Percentiles rank a stretch among this genome's conserved stretches.
phyloP scores from a whole-genome alignment of 192 early-diverging fungal genomes.

The Kickxella alabastrina region DNA sequence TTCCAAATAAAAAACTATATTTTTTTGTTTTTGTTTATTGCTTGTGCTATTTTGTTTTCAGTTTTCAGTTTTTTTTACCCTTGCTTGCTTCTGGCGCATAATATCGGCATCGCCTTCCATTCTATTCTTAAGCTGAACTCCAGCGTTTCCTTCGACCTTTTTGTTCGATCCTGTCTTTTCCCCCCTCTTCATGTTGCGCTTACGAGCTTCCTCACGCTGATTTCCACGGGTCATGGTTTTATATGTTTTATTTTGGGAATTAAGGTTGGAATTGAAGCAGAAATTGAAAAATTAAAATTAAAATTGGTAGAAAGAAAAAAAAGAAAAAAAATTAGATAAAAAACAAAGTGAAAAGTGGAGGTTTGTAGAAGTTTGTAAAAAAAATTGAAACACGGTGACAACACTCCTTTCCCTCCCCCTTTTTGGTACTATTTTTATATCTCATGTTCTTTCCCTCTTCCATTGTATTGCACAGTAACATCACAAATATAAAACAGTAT shows the following conservation, averaged over 20 bases:
- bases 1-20: background rate
- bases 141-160: constrained; percentile 24
- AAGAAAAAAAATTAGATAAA: background rate
- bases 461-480: no score
- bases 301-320: background rate
- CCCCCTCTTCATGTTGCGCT: constrained; percentile 44
- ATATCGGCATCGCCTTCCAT: constrained; percentile 48
- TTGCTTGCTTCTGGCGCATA: constrained; percentile 49
- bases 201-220: constrained; percentile 53
- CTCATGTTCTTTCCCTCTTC: no score
- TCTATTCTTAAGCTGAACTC: constrained; percentile 18
- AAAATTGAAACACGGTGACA: no score
- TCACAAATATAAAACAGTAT: no score
- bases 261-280: background rate
- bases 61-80: background rate
- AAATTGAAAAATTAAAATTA: constrained; percentile 3
- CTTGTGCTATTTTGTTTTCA: background rate
- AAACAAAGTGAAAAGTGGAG: background rate
- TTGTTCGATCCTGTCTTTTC: constrained; percentile 30
- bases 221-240: constrained; percentile 53
- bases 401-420: no score
- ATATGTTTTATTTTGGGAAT: background rate
- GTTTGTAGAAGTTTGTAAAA: background rate
- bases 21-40: background rate
- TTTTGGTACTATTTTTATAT: no score